A percentile compares a stretch with the other conserved stretches of the same genome.
phyloP scores from a whole-genome alignment of 2,329 filamentous ascomycete genomes.

The Pseudomassariella vexata region DNA sequence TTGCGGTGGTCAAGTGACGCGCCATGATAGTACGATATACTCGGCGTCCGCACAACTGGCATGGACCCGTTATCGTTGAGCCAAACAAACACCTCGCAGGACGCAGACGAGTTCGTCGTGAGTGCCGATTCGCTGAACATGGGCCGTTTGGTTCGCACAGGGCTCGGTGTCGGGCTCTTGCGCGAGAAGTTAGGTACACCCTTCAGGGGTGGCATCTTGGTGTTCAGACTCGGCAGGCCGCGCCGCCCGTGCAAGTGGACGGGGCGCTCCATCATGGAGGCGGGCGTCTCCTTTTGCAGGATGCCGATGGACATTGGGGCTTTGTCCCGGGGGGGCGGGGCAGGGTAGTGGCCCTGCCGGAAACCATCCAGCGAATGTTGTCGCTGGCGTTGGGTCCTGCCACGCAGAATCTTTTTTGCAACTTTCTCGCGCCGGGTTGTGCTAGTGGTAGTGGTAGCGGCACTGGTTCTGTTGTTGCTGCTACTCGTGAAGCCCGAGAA shows the following conservation, averaged over 20 bases:
- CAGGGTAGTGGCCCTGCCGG: background rate
- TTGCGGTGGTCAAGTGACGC: background rate
- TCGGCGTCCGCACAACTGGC: background rate
- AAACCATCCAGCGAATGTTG: background rate
- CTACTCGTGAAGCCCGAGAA: no score
- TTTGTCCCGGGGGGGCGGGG: background rate
- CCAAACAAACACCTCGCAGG: background rate
- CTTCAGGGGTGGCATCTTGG: no score
- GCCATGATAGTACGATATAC: background rate
- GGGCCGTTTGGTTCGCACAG: background rate
- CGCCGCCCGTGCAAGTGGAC: background rate
- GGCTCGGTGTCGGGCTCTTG: slow-evolving; percentile 1
- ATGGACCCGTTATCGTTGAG: background rate
- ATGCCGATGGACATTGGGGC: no score
- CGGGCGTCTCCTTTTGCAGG: no score
- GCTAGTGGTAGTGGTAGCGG: background rate
- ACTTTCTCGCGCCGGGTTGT: slow-evolving; percentile 1
- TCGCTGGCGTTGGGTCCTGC: background rate
- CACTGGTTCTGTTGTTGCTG: no score
- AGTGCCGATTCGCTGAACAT: no score
- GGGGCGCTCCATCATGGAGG: no score
- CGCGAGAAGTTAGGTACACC: background rate
- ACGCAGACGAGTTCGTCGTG: no score
- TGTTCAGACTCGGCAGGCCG: background rate
- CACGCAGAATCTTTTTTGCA: slow-evolving; percentile 1